Percentiles rank a stretch among this genome's conserved stretches.
Conservation (phyloP, 148 eudicot species). For the Amaranthus palmeri region DNA sequence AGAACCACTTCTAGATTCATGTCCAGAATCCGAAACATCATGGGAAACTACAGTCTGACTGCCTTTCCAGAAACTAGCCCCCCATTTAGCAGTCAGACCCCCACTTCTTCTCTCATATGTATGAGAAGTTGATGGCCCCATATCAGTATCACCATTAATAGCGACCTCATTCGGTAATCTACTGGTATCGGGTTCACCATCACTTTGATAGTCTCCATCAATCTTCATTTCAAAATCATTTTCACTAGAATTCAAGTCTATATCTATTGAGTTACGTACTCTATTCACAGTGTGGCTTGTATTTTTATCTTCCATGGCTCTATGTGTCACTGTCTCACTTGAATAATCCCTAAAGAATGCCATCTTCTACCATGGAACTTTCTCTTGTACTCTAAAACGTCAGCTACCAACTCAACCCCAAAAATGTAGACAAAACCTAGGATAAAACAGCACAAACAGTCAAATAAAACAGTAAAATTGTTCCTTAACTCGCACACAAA, state of each 20-base stretch:
- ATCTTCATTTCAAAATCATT: constrained; percentile 44
- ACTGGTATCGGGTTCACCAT: constrained; percentile 33
- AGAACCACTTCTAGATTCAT: constrained; percentile 71
- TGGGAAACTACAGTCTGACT: constrained; percentile 40
- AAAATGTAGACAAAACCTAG: constrained; percentile 10
- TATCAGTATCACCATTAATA: constrained; percentile 31
- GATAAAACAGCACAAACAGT: not conserved
- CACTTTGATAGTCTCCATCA: constrained; percentile 38
- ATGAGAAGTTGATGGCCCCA: constrained; percentile 36
- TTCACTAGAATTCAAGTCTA: constrained; percentile 53
- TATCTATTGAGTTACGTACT: constrained; percentile 40
- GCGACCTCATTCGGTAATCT: constrained; percentile 34
- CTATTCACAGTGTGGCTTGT: constrained; percentile 34
- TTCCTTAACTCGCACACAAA: not conserved
- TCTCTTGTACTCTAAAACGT: not conserved
- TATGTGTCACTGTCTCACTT: constrained; percentile 37
- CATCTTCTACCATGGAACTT: constrained; percentile 56
- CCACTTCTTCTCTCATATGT: constrained; percentile 41
- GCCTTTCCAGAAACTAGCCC: constrained; percentile 75
- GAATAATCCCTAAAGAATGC: constrained; percentile 61
- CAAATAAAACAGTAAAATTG: not conserved
- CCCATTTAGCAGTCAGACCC: constrained; percentile 54
- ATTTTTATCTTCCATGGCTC: constrained; percentile 47
- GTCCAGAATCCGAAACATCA: constrained; percentile 48
- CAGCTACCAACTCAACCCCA: constrained; percentile 8